Conservation (phyloP, 139 green algal genomes). For the Picochlorum sp. region DNA sequence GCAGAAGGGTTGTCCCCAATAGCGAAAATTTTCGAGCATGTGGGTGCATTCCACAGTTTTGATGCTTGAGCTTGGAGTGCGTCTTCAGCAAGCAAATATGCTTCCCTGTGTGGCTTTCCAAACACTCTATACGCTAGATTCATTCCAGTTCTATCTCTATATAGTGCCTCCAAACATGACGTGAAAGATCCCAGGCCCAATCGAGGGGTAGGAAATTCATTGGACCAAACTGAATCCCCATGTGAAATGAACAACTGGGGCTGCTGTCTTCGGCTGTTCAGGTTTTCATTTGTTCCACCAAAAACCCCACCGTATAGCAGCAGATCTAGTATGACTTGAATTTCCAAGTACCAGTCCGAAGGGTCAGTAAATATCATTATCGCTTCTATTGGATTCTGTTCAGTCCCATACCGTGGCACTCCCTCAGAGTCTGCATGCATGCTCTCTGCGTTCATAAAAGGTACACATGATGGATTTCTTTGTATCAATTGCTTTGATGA, state of each 20-base stretch:
- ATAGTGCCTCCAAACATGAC: conserved; percentile 40
- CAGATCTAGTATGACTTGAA: conserved; percentile 31
- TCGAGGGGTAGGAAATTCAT: conserved; percentile 45
- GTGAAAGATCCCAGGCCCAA: conserved; percentile 65
- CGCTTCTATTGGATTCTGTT: conserved; percentile 41
- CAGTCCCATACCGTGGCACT: conserved; percentile 22
- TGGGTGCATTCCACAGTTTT: conserved; percentile 23
- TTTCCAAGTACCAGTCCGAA: conserved; percentile 59
- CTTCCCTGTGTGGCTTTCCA: conserved; percentile 58
- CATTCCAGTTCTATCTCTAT: conserved; percentile 25
- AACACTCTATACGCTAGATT: conserved; percentile 25
- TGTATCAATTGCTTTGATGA: conserved; percentile 44
- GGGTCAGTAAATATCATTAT: conserved; percentile 68
- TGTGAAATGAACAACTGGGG: conserved; percentile 41
- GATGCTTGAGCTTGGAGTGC: conserved; percentile 47
- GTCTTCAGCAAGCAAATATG: conserved; percentile 49
- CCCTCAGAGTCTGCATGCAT: neutral
- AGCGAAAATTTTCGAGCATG: conserved; percentile 44
- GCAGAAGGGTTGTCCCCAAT: conserved; percentile 74
- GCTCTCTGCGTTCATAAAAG: conserved; percentile 38
- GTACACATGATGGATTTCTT: conserved; percentile 36
- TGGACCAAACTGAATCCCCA: conserved; percentile 65
- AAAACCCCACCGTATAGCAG: conserved; percentile 20
- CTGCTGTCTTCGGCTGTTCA: neutral
- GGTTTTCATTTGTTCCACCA: neutral